Percentiles rank a stretch among this genome's conserved stretches.
These are phyloP conservation scores for Salix udensis DNA, from an alignment of 345 rosid species.

Conservation along the genomic window DNA sequence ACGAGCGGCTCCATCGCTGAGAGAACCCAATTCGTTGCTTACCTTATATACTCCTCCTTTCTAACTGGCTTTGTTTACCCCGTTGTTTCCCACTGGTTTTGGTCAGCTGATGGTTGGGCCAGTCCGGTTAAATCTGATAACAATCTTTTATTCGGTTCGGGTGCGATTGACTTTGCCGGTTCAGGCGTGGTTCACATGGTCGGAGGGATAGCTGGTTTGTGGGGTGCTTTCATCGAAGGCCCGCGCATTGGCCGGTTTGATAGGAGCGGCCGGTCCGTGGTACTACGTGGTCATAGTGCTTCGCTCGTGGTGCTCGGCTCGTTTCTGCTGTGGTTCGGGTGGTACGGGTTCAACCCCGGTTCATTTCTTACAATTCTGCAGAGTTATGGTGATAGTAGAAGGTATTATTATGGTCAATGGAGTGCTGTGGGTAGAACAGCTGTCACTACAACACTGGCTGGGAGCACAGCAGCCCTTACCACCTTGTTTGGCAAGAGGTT, in stretches of 20 bases:
- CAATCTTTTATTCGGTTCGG: slow-evolving; percentile 42
- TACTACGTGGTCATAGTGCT: slow-evolving; percentile 36
- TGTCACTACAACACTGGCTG: slow-evolving; percentile 24
- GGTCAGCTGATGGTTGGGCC: slow-evolving; percentile 68
- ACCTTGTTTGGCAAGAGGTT: slow-evolving; percentile 21
- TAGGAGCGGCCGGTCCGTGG: slow-evolving; percentile 21
- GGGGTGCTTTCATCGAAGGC: slow-evolving; percentile 47
- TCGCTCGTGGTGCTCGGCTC: slow-evolving; percentile 37
- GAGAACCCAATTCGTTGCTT: slow-evolving; percentile 67
- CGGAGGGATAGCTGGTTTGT: slow-evolving; percentile 42
- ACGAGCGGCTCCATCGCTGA: slow-evolving; percentile 75
- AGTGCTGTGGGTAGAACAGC: slow-evolving; percentile 22
- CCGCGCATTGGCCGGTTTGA: slow-evolving; percentile 39
- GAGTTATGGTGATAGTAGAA: slow-evolving; percentile 13
- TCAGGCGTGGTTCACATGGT: slow-evolving; percentile 49
- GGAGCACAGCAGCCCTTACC: slow-evolving; percentile 22
- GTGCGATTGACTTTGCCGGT: slow-evolving; percentile 41
- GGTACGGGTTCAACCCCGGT: slow-evolving; percentile 47
- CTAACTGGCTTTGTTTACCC: slow-evolving; percentile 64
- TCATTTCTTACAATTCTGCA: slow-evolving; percentile 28
- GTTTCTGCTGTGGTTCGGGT: slow-evolving; percentile 38
- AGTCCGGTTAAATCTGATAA: slow-evolving; percentile 33
- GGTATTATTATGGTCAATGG: slow-evolving; percentile 35
- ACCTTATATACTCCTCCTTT: slow-evolving; percentile 56
- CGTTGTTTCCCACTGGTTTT: slow-evolving; percentile 59